Base-by-base conservation (phyloP, 345 rosid genomes). In the Syzygium grande region DNA sequence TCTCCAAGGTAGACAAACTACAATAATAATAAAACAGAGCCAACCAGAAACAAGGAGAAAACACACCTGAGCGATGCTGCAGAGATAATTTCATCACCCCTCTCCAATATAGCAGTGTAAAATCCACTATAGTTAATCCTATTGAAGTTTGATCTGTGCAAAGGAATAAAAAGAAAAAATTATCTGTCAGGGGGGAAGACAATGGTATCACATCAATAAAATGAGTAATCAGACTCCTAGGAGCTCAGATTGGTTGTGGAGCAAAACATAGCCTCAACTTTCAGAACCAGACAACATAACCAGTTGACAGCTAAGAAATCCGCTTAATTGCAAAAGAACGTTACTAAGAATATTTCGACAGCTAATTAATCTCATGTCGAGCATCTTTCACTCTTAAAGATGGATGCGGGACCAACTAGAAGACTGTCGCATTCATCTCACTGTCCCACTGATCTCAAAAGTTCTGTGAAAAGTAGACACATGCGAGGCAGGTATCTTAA, bases 61-160 rank as follows among this genome's bases (percentile, higher is more conserved):
- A n/a, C 27, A 86, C 90, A 96, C 99, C 98, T 95, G 91, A 96
- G 89, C 89, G 98, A 97, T 86, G 99, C 97, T 51, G 95, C 94
- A 52, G 95, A 95, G 84, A 96, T 94, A 88, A 96, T 94, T 89
- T 97, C 98, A 55, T 97, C 98, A n/a, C 98, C 99, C 89, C 95
- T 96, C 91, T 97, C 99, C 88, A 97, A 89, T 86, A 96, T 90
- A 89, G 92, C 95, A 86, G 98, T 92, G 87, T 95, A 96, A 90
- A 97, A 97, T 65, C 99, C 96, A 87, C 92, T 85, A 88, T 92
- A 97, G 87, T 96, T 96, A 80, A 97, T 92, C 89, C 99, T 89
- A 86, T 93, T 94, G 90, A 96, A 96, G 93, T 97, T 96, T 84
- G 98, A 97, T 80, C 99, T 97, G 87, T 53, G 88, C 84, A 84